A percentile compares a stretch with the other conserved stretches of the same genome.
Conservation (phyloP, 768 basidiomycete genomes). For the Podaxis sp. region DNA sequence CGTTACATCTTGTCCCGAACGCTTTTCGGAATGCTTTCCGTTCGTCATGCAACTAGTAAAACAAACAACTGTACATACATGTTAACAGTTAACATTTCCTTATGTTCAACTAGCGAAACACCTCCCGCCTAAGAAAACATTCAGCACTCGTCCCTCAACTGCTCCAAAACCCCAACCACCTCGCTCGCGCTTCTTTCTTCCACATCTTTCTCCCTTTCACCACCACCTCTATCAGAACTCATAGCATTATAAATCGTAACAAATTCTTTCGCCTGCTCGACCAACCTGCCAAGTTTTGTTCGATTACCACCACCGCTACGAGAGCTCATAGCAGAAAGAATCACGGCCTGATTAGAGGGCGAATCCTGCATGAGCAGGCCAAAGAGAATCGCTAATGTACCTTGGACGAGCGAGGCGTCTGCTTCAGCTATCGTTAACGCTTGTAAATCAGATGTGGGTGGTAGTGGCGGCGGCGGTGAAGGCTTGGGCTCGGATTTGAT, state of each 20-base stretch:
- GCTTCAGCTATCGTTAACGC: conserved; percentile 24
- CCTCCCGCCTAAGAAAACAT: not conserved
- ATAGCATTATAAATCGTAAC: conserved; percentile 44
- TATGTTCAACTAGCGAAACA: not conserved
- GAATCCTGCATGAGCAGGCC: conserved; percentile 51
- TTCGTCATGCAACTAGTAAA: not conserved
- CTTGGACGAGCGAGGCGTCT: conserved; percentile 58
- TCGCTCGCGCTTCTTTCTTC: conserved; percentile 41
- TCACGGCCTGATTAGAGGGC: conserved; percentile 31
- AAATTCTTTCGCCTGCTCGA: conserved; percentile 47
- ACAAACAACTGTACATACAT: not conserved
- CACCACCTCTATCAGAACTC: conserved; percentile 12
- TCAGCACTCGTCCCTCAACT: conserved; percentile 29
- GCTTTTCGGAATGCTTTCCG: not conserved
- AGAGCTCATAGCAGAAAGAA: conserved; percentile 30
- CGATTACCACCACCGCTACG: conserved; percentile 18
- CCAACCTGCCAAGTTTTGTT: conserved; percentile 33
- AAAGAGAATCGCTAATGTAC: conserved; percentile 76
- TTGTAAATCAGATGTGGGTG: conserved; percentile 3
- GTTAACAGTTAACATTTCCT: not conserved
- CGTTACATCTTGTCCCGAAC: not conserved
- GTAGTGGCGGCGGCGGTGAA: conserved; percentile 18
- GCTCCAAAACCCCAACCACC: conserved; percentile 56
- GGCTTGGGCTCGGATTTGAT: conserved; percentile 20
- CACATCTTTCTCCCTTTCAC: conserved; percentile 32